Evolutionary conservation across 1,284 basidiomycete species (phyloP).

Genomic region (Thecaphora frezii): DNA sequence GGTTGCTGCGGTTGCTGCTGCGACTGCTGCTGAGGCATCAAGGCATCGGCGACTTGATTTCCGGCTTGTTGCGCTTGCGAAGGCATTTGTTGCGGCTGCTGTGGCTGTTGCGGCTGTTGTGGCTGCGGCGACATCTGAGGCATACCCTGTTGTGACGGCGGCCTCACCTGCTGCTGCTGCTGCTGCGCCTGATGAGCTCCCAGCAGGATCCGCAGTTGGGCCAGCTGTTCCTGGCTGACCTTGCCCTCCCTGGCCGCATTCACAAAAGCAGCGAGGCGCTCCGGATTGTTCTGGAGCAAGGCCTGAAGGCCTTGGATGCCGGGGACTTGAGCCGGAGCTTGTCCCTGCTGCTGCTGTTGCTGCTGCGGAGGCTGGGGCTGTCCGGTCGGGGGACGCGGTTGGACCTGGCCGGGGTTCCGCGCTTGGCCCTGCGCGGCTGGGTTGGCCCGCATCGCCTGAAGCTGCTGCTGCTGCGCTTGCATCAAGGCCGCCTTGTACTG

Average conservation of each 20-base stretch:
- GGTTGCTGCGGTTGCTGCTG: constrained; percentile 12
- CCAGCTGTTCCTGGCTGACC: constrained; percentile 44
- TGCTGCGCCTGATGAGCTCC: constrained; percentile 27
- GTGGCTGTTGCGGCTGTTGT: constrained; percentile 15
- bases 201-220: constrained; percentile 38
- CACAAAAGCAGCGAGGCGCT: constrained; percentile 40
- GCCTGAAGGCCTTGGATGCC: constrained; percentile 40
- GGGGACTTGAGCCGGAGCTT: constrained; percentile 6
- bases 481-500: constrained; percentile 35
- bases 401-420: constrained; percentile 20
- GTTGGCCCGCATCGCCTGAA: constrained; percentile 33
- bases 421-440: constrained; percentile 29
- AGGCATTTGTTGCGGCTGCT: constrained; percentile 14
- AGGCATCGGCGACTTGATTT: background rate
- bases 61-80: constrained; percentile 14
- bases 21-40: constrained; percentile 8
- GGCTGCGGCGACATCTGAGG: constrained; percentile 4
- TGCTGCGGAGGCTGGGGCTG: constrained; percentile 18
- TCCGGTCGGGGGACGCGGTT: constrained; percentile 2
- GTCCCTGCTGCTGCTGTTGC: constrained; percentile 13
- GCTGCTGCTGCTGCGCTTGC: constrained; percentile 35
- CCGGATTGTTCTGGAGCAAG: constrained; percentile 47
- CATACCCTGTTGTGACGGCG: constrained; percentile 1
- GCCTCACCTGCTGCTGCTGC: constrained; percentile 10
- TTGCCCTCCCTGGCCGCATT: constrained; percentile 49